Evolutionary conservation across 2,329 filamentous ascomycete genomes (phyloP).

Genomic region (Pseudogymnoascus destructans): DNA sequence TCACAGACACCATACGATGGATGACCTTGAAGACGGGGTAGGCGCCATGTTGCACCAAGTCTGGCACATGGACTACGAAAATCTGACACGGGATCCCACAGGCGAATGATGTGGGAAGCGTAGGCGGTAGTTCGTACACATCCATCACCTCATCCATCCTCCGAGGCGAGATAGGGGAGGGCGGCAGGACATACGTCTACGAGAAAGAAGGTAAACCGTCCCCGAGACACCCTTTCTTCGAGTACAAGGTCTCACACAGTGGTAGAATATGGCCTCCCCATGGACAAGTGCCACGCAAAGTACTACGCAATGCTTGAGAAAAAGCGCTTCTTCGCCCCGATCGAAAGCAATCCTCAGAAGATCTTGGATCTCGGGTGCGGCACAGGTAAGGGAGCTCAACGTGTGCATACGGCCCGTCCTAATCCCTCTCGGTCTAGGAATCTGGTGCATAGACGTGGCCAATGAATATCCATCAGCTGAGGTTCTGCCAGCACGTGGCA

Average conservation of each 20-base stretch:
- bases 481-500: neutral
- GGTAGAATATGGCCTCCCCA: slow-evolving; percentile 16
- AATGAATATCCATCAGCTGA: slow-evolving; percentile 11
- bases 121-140: neutral
- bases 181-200: slow-evolving; percentile 13
- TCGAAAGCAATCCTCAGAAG: slow-evolving; percentile 19
- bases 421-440: neutral
- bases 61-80: neutral
- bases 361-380: slow-evolving; percentile 30
- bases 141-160: neutral
- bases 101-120: neutral
- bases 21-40: slow-evolving; percentile 2
- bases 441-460: slow-evolving; percentile 9
- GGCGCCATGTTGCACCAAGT: neutral
- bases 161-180: slow-evolving; percentile 11
- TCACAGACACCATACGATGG: neutral
- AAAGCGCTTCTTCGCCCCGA: slow-evolving; percentile 13
- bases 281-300: slow-evolving; percentile 17
- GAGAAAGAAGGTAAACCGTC: slow-evolving; percentile 11
- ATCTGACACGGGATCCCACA: neutral
- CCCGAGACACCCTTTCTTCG: neutral
- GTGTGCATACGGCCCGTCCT: neutral
- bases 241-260: neutral
- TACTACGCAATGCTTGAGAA: slow-evolving; percentile 14
- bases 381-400: slow-evolving; percentile 21